Conservation (phyloP, 768 basidiomycete genomes). For the Lactifluus rugatus region DNA sequence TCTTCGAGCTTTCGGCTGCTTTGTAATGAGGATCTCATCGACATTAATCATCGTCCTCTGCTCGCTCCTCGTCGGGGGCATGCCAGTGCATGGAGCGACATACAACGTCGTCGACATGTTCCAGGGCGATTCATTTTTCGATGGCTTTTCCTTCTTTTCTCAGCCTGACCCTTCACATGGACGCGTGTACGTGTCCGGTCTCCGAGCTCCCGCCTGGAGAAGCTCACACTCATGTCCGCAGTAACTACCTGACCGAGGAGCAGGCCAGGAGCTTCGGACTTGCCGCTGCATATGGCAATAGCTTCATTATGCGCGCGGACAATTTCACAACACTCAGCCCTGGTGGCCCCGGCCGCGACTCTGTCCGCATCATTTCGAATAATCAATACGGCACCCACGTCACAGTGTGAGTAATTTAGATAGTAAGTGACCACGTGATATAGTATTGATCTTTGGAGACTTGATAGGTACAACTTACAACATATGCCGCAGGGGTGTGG, state of each 20-base stretch:
- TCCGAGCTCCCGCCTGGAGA: neutral
- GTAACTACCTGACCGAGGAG: no score
- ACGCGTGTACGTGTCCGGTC: constrained; percentile 40
- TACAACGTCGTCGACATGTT: no score
- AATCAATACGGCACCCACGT: constrained; percentile 42
- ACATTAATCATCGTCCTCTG: no score
- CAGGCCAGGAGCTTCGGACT: constrained; percentile 47
- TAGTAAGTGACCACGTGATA: no score
- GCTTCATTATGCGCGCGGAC: constrained; percentile 44
- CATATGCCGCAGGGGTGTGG: no score
- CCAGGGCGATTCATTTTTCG: no score
- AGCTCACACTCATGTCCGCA: neutral
- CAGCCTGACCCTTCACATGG: constrained; percentile 57
- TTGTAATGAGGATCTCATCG: neutral
- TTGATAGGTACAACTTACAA: no score
- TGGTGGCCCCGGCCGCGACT: constrained; percentile 46
- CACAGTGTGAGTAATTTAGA: no score
- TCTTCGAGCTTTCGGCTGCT: no score
- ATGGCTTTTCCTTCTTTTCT: no score
- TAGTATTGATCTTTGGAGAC: neutral
- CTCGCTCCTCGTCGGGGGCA: no score
- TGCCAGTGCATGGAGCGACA: constrained; percentile 30
- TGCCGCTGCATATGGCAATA: constrained; percentile 43
- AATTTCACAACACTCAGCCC: constrained; percentile 35
- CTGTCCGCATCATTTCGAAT: constrained; percentile 44